A percentile compares a stretch with the other conserved stretches of the same genome.
Evolutionary conservation across 495 filamentous ascomycete species (phyloP).

Genomic region (Hypomontagnella submonticulosa): DNA sequence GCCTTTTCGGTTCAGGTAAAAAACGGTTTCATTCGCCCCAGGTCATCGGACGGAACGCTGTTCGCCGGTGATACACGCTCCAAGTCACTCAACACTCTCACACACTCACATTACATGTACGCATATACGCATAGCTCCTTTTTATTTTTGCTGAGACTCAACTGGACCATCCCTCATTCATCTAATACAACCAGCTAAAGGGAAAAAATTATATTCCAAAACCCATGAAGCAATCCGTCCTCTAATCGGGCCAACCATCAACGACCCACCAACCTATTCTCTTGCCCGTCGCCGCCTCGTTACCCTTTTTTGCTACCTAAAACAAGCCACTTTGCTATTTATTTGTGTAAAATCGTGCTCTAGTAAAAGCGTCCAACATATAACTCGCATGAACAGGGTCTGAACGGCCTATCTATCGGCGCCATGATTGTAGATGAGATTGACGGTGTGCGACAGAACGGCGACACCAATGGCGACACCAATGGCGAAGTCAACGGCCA

Average conservation of each 20-base stretch:
- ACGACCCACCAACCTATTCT: conserved; percentile 26
- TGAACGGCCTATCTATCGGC: conserved; percentile 30
- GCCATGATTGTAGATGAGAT: conserved; percentile 39
- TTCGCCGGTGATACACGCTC: conserved; percentile 36
- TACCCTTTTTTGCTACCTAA: conserved; percentile 34
- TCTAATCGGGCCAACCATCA: conserved; percentile 29
- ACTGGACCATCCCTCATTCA: conserved; percentile 20
- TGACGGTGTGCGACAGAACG: conserved; percentile 42
- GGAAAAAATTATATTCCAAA: conserved; percentile 5
- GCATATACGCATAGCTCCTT: background rate
- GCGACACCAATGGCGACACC: conserved; percentile 40
- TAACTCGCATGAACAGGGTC: conserved; percentile 25
- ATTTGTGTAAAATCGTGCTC: conserved; percentile 4
- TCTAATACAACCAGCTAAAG: conserved; percentile 25
- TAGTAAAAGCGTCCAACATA: conserved; percentile 22
- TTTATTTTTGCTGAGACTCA: conserved; percentile 1
- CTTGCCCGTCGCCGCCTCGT: conserved; percentile 10
- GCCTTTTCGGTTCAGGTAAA: too few relatives aligned
- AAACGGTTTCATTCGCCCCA: conserved; percentile 22
- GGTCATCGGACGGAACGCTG: conserved; percentile 32
- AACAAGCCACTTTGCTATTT: conserved; percentile 34
- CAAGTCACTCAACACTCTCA: conserved; percentile 2
- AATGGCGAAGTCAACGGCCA: conserved; percentile 38
- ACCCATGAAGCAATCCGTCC: conserved; percentile 24
- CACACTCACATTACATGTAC: conserved; percentile 12